These are phyloP conservation scores for Candida ipomoeae DNA, from an alignment of 805 yeast species.

Conservation along the genomic window DNA sequence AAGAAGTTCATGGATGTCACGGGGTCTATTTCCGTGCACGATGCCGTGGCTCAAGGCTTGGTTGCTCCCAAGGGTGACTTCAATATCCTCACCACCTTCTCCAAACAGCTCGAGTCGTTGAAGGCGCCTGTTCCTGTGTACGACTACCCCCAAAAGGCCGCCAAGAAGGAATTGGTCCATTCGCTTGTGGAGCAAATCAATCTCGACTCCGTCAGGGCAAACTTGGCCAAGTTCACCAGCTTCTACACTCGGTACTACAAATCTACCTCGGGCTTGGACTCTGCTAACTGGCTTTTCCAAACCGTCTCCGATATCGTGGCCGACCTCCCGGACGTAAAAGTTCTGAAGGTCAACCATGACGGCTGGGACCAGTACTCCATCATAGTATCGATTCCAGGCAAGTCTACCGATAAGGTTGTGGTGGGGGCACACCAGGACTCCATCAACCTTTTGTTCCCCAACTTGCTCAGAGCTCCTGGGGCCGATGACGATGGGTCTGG, in stretches of 20 bases:
- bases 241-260: constrained; percentile 77
- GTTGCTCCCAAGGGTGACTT: constrained; percentile 14
- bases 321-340: constrained; percentile 18
- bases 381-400: constrained; percentile 60
- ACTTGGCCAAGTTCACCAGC: constrained; percentile 59
- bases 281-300: constrained; percentile 65
- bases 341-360: constrained; percentile 51
- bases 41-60: constrained; percentile 28
- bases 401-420: constrained; percentile 49
- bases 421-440: constrained; percentile 92
- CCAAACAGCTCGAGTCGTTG: constrained; percentile 25
- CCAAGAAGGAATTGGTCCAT: constrained; percentile 36
- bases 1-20: constrained; percentile 65
- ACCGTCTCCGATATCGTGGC: constrained; percentile 40
- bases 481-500: constrained; percentile 96
- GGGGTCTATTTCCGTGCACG: constrained; percentile 35
- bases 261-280: constrained; percentile 62
- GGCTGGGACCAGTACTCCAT: constrained; percentile 78
- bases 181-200: constrained; percentile 43
- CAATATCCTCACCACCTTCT: constrained; percentile 18
- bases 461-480: constrained; percentile 74
- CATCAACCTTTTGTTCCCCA: constrained; percentile 68
- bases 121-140: constrained; percentile 29
- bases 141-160: constrained; percentile 49
- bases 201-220: constrained; percentile 43